A percentile compares a stretch with the other conserved stretches of the same genome.
Evolutionary conservation across 176 grass and related monocot species (phyloP).

Genomic region (Avena eriantha): DNA sequence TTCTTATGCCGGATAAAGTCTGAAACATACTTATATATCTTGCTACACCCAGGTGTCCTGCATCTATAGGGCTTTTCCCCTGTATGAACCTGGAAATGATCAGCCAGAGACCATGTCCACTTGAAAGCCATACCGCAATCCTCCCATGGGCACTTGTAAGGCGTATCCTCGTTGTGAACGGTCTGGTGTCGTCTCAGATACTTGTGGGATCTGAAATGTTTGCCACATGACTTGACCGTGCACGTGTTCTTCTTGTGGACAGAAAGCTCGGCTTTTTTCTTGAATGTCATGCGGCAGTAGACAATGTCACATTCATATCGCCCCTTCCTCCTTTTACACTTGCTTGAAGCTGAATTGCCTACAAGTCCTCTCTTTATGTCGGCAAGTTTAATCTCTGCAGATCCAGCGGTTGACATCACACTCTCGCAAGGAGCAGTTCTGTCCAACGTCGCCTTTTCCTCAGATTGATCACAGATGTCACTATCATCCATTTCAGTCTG

Average conservation of each 20-base stretch:
- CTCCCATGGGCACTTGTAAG: conserved; percentile 81
- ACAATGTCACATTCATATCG: conserved; percentile 58
- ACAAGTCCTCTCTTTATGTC: conserved; percentile 54
- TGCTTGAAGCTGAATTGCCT: conserved; percentile 46
- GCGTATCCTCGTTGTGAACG: conserved; percentile 68
- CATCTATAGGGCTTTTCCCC: conserved; percentile 75
- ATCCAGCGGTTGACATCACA: conserved; percentile 43
- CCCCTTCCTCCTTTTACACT: conserved; percentile 46
- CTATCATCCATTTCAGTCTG: conserved; percentile 35
- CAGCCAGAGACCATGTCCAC: conserved; percentile 65
- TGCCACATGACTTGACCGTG: conserved; percentile 61
- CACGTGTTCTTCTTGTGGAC: conserved; percentile 76
- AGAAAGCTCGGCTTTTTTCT: conserved; percentile 57
- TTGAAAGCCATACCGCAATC: conserved; percentile 78
- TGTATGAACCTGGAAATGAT: conserved; percentile 73
- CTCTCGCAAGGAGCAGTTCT: conserved; percentile 51
- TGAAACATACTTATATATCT: conserved; percentile 70
- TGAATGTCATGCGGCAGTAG: conserved; percentile 64
- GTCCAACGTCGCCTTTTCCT: conserved; percentile 31
- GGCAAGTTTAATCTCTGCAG: conserved; percentile 49
- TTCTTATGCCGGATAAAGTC: conserved; percentile 79
- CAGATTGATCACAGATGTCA: conserved; percentile 24
- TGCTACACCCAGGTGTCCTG: conserved; percentile 61
- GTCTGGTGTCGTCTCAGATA: conserved; percentile 67
- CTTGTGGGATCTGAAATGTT: conserved; percentile 68